Evolutionary conservation across 371 early-diverging fungal species (phyloP), one percentile per base, ranked within the genome.

Genomic region (Dinochytrium kinnereticum): DNA sequence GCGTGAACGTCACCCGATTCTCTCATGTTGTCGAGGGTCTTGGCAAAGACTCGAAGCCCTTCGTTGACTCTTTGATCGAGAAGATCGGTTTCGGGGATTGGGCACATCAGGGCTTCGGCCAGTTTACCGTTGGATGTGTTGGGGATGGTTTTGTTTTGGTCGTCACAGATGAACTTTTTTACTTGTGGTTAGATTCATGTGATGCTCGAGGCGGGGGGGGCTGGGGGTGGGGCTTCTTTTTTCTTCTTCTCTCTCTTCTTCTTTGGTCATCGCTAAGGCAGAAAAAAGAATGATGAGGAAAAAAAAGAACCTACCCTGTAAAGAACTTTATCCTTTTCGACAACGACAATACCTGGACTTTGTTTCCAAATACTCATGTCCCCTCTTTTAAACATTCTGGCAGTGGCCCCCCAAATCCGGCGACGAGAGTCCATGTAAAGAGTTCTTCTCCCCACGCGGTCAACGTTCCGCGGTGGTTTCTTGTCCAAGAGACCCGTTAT

Each of bases 261-360:
- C n/a, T n/a, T n/a, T n/a, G n/a, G n/a, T n/a, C n/a, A n/a, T n/a
- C n/a, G n/a, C n/a, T n/a, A n/a, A n/a, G n/a, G n/a, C n/a, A n/a
- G n/a, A n/a, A n/a, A n/a, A n/a, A n/a, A n/a, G n/a, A n/a, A n/a
- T n/a, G n/a, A n/a, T n/a, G n/a, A n/a, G n/a, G n/a, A n/a, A n/a
- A n/a, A n/a, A n/a, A n/a, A n/a, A n/a, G n/a, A n/a, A n/a, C 24
- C 51, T 37, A 71, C 64, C 31, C 51, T 64, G 53, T 71, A 71
- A 2, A 64, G 44, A 1, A 71, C 36, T 31, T 28, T 2, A 21
- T 61, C 51, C n/a, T 71, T 53, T 33, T 71, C 59, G 13, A 53
- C 51, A 31, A 64, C 51, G 39, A 39, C 40, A n/a, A 71, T 39
- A 1, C 71, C 71, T 5, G 71, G 71, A 36, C 19, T 59, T 50